Conservation (phyloP, 2,329 filamentous ascomycete genomes). For the Raffaelea deltoideospora region DNA sequence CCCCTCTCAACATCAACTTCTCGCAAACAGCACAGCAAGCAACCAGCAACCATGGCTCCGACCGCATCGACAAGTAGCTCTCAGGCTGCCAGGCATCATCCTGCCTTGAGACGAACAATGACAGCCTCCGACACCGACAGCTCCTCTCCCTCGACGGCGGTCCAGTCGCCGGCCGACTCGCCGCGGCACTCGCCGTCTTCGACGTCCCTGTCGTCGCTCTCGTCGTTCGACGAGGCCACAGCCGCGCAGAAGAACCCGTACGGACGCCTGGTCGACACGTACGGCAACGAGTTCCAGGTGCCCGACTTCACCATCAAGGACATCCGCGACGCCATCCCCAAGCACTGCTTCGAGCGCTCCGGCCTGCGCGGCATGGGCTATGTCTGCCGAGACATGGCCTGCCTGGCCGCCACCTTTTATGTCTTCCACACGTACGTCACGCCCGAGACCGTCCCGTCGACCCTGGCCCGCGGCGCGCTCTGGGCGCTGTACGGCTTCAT, state of each 20-base stretch:
- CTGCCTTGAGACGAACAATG: constrained; percentile 31
- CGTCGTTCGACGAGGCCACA: constrained; percentile 46
- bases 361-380: constrained; percentile 61
- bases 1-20: not conserved
- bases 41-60: constrained; percentile 26
- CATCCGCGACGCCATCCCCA: constrained; percentile 90
- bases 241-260: constrained; percentile 23
- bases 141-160: constrained; percentile 38
- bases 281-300: constrained; percentile 86
- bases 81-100: constrained; percentile 21
- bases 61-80: constrained; percentile 21
- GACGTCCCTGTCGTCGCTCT: constrained; percentile 83
- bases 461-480: constrained; percentile 46
- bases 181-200: constrained; percentile 56
- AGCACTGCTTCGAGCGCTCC: constrained; percentile 91
- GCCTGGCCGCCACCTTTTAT: constrained; percentile 64
- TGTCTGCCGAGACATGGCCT: constrained; percentile 65
- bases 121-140: constrained; percentile 27
- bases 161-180: constrained; percentile 43
- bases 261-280: constrained; percentile 69
- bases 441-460: constrained; percentile 63
- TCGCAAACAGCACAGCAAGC: not conserved
- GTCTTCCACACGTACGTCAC: constrained; percentile 83
- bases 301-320: constrained; percentile 97
- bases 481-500: constrained; percentile 58